Conservation (phyloP, 2,329 filamentous ascomycete species). For the Aspergillus transmontanensis region DNA sequence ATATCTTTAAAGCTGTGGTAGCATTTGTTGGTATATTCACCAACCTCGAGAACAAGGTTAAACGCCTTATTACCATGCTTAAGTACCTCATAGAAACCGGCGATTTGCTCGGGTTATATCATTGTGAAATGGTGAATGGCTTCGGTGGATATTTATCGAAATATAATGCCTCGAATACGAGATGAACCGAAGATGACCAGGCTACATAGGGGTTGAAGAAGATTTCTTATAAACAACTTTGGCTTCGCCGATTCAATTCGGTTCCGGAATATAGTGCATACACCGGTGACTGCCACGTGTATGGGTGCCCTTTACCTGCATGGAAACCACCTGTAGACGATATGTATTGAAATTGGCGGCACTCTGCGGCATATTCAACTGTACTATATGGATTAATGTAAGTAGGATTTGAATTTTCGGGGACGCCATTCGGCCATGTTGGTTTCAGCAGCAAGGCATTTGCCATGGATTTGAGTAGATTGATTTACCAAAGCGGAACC, state of each 20-base stretch:
- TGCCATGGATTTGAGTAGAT: too few relatives aligned
- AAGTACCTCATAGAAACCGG: neutral
- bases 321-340: neutral
- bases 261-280: rapidly evolving
- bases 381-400: neutral
- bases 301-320: neutral
- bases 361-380: neutral
- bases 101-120: too few relatives aligned
- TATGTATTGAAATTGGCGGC: neutral
- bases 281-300: neutral
- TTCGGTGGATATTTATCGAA: neutral
- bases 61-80: neutral
- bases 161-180: too few relatives aligned
- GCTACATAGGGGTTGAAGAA: neutral
- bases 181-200: neutral
- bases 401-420: neutral
- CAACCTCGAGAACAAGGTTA: neutral
- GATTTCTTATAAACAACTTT: neutral
- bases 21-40: neutral
- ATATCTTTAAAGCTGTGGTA: neutral
- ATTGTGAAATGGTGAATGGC: neutral
- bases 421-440: too few relatives aligned
- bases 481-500: too few relatives aligned
- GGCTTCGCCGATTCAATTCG: neutral
- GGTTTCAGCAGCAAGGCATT: neutral